Evolutionary conservation across 1,284 basidiomycete species (phyloP), one percentile per base, ranked within the genome.

Genomic region (Hymenochaete sp.): DNA sequence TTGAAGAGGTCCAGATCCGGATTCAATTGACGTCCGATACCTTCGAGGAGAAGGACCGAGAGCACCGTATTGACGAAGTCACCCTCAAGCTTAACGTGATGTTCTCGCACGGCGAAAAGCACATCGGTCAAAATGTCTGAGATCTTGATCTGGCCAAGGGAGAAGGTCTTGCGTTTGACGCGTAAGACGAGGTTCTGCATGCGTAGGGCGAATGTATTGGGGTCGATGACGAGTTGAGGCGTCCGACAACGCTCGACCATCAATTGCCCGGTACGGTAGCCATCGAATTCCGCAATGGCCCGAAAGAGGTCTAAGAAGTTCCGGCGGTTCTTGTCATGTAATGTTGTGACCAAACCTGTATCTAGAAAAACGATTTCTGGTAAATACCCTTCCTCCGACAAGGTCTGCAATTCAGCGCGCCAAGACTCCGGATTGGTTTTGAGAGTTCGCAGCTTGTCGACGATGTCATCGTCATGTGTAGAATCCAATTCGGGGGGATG

Each of bases 1-100:
- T 92, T 89, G 73, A 97, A 95, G 51, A 98, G 63, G 64, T 98
- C 95, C 66, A 98, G 70, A 16, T 77, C 71, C 0, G 96, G 93
- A 66, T 99, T 93, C 51, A 99, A 63, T 64, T 89, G 91, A 45
- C 96, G 67, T 13, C 96, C 96, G 54, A 98, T 98, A 0, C 96
- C 96, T 65, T 99, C 96, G 37, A 99, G 67, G 43, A 99, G 62
- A 48, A 99, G 64, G 47, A 98, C 92, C 7, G 87, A 89, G 51
- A 98, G 87, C 42, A 98, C 92, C 0, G 96, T 98, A 62, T 98
- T 98, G 57, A 98, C 82, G 60, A 99, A 99, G 62, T 98, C 96
- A 10, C 85, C 91, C 66, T 98, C 95, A 81, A 99, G 88, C 72
- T 93, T 97, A 55, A 98, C 96, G 60, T 97, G 96, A 62, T 98